Base-by-base conservation (phyloP, 2,329 filamentous ascomycete genomes). In the Diaporthe sp. region DNA sequence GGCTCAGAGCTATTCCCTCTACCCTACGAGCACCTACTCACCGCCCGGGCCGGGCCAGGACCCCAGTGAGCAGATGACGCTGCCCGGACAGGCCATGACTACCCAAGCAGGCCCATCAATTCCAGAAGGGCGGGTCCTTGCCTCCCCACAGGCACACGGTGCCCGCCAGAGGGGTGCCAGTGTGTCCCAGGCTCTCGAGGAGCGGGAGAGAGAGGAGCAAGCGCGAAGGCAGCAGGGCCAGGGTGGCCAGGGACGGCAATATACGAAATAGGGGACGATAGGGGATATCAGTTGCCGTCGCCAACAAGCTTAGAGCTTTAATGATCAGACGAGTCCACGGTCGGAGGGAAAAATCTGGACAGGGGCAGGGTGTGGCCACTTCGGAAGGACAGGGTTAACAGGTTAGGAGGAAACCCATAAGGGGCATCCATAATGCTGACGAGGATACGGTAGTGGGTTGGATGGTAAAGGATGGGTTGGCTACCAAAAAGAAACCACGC, bases 81-180 rank as follows among this genome's bases (percentile, higher is more conserved):
- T 73, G 19, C 70, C 70, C 2, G 57, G 57, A 15, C 55, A 59
- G 49, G 72, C 59, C 13, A 53, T 76, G 72, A 72, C 65, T 12
- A 62, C 62, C n/a, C 51, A 58, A 13, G 55, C 49, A 19, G 73
- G 73, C 17, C 62, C 53, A 17, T 58, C 39, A 51, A 39, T 25
- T 10, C 51, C 42, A 19, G 57, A 73, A 58, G 46, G 71, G 19
- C 44, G 58, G 34, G 65, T 51, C 28, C 57, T 51, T 10, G 55
- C 53, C 37, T 59, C 55, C 17, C 57, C 58, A 2, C 61, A 68
- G 37, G n/a, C 44, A n/a, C 37, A 65, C 8, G 75, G 75, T 1
- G 75, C 75, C 13, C 68, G 75, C 28, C 37, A 61, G 28, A 51
- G 75, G 19, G 75, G 75, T 3, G 73, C 59, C 4, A 76, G 75